phyloP scores from a whole-genome alignment of 148 eudicot species.

The Vaccinium corymbosum region DNA sequence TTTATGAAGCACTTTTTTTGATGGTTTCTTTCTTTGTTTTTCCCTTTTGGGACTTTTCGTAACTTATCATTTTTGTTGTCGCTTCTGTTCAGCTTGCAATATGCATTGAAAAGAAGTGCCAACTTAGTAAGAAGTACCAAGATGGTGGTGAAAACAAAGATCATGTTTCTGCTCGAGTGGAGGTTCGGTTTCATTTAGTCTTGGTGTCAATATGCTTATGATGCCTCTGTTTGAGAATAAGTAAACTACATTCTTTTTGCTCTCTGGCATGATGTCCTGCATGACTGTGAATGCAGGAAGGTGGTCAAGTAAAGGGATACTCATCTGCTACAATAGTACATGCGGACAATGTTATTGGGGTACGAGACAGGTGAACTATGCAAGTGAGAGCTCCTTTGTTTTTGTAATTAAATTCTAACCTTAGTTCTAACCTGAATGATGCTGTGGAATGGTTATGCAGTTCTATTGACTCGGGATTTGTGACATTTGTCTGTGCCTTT shows the following conservation, averaged over 20 bases:
- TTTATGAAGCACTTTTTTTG: slow-evolving; percentile 11
- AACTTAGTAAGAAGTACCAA: slow-evolving; percentile 40
- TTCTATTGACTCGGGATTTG: no score
- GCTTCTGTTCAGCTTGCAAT: slow-evolving; percentile 59
- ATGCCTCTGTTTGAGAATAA: slow-evolving; percentile 7
- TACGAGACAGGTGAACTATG: slow-evolving; percentile 63
- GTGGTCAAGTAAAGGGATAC: slow-evolving; percentile 20
- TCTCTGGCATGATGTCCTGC: background rate
- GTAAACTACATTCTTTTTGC: background rate
- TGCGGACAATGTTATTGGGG: slow-evolving; percentile 16
- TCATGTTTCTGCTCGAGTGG: slow-evolving; percentile 28
- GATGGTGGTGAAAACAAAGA: slow-evolving; percentile 42
- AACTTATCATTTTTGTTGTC: background rate
- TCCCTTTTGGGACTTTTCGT: background rate
- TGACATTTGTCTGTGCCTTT: background rate
- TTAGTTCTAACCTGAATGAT: background rate
- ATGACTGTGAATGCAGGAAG: slow-evolving; percentile 40
- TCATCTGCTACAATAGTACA: slow-evolving; percentile 19
- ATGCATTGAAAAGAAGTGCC: slow-evolving; percentile 76
- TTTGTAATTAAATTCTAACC: slow-evolving; percentile 6
- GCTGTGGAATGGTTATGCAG: background rate
- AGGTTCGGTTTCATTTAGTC: slow-evolving; percentile 19
- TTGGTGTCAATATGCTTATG: slow-evolving; percentile 9
- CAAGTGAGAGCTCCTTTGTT: slow-evolving; percentile 42
- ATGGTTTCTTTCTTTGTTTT: background rate